A percentile compares a stretch with the other conserved stretches of the same genome.
Evolutionary conservation across 805 yeast genomes (phyloP).

Genomic region (Sugiyamaella lignohabitans): DNA sequence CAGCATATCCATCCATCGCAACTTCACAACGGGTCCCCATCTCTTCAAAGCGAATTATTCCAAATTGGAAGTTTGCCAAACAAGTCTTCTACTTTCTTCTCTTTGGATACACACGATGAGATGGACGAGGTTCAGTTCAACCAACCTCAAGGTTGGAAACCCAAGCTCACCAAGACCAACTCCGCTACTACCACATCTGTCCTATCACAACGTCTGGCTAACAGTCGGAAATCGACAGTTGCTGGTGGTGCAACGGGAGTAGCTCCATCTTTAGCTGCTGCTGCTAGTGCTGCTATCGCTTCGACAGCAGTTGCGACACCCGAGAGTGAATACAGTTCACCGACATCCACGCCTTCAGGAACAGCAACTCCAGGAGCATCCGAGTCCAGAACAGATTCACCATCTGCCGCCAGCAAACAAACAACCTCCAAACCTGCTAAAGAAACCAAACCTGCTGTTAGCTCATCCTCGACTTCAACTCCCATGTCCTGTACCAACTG

Average conservation of each 20-base stretch:
- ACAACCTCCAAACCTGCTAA: neutral
- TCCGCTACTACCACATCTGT: conserved; percentile 15
- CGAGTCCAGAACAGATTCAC: neutral
- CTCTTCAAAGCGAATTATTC: conserved; percentile 3
- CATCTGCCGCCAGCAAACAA: neutral
- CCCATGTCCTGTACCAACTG: conserved; percentile 70
- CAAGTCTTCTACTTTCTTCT: conserved; percentile 5
- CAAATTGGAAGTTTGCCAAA: conserved; percentile 3
- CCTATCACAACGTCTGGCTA: conserved; percentile 5
- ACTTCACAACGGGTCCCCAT: conserved; percentile 6
- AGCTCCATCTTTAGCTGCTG: neutral
- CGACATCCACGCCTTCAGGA: conserved; percentile 7
- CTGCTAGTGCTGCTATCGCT: neutral
- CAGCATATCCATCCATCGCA: conserved; percentile 14
- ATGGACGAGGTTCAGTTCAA: conserved; percentile 1
- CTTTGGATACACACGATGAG: conserved; percentile 6
- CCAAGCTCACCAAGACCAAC: conserved; percentile 15
- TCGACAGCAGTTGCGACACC: conserved; percentile 5
- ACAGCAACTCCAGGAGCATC: conserved; percentile 3
- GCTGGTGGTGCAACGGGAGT: too few species aligned
- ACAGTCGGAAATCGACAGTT: conserved; percentile 1
- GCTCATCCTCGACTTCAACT: conserved; percentile 6
- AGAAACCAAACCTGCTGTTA: conserved; percentile 1
- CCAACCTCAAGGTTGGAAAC: neutral
- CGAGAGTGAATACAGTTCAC: conserved; percentile 7